A percentile compares a stretch with the other conserved stretches of the same genome.
Evolutionary conservation across 1,139 yeast species (phyloP).

Genomic region (Yamadazyma buinensis): DNA sequence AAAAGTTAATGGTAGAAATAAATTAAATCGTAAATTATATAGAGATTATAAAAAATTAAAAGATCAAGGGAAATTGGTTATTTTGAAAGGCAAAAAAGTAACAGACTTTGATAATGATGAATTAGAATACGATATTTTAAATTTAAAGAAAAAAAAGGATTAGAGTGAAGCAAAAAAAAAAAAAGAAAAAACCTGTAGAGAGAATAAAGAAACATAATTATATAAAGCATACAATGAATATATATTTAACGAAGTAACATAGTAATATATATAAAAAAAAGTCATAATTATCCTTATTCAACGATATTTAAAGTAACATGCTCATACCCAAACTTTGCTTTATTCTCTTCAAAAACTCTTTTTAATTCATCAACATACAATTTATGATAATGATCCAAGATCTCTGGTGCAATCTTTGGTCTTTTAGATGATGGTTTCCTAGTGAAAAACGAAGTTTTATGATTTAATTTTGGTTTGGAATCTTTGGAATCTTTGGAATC

Average conservation of each 20-base stretch:
- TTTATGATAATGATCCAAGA: constrained; percentile 68
- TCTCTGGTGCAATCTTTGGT: constrained; percentile 35
- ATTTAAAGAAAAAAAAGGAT: constrained; percentile 6
- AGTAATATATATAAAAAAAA: too few relatives aligned
- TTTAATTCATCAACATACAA: constrained; percentile 66
- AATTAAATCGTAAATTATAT: constrained; percentile 27
- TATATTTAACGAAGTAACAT: too few relatives aligned
- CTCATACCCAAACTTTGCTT: constrained; percentile 52
- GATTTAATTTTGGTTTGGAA: constrained; percentile 1
- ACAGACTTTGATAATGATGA: constrained; percentile 13
- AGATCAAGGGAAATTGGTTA: constrained; percentile 13
- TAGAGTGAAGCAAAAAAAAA: too few relatives aligned
- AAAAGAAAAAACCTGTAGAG: too few relatives aligned
- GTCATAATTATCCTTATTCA: too few relatives aligned
- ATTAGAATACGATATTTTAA: constrained; percentile 8
- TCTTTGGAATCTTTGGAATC: too few relatives aligned
- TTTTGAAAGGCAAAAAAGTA: constrained; percentile 7
- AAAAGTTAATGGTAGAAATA: constrained; percentile 24
- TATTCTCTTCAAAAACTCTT: constrained; percentile 67
- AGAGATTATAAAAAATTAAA: constrained; percentile 24
- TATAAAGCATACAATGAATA: too few relatives aligned
- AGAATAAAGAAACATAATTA: too few relatives aligned
- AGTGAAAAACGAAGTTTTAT: constrained; percentile 4
- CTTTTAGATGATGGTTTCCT: constrained; percentile 12
- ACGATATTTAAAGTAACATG: constrained; percentile 47